Evolutionary conservation across 2,329 filamentous ascomycete genomes (phyloP).

Genomic region (Claviceps paspali): DNA sequence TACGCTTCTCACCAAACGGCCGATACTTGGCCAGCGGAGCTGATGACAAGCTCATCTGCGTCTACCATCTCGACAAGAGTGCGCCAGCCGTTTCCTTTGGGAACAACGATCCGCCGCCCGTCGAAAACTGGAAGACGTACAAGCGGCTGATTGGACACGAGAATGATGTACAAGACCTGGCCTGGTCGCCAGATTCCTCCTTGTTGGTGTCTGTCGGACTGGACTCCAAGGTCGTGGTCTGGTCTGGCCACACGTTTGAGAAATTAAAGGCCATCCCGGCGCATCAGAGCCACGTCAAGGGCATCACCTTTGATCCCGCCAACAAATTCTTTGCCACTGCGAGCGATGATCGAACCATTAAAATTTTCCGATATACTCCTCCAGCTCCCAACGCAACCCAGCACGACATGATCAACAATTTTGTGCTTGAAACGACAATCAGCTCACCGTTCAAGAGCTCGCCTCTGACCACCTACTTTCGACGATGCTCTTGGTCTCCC

Average conservation of each 20-base stretch:
- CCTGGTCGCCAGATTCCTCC: constrained; percentile 92
- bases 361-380: constrained; percentile 88
- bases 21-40: constrained; percentile 93
- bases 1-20: constrained; percentile 89
- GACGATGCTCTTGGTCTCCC: constrained; percentile 92
- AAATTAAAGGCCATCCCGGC: constrained; percentile 87
- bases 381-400: constrained; percentile 81
- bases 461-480: constrained; percentile 90
- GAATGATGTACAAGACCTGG: constrained; percentile 95
- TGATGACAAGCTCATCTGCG: constrained; percentile 97
- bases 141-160: constrained; percentile 90
- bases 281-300: constrained; percentile 96
- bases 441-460: constrained; percentile 76
- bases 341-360: constrained; percentile 91
- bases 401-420: constrained; percentile 94
- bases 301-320: constrained; percentile 93
- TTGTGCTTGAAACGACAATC: constrained; percentile 87
- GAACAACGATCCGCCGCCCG: constrained; percentile 78
- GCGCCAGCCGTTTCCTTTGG: constrained; percentile 71
- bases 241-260: constrained; percentile 96
- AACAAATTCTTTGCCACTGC: constrained; percentile 99
- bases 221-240: constrained; percentile 95
- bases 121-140: constrained; percentile 96
- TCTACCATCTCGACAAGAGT: constrained; percentile 79
- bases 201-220: constrained; percentile 90